Conservation (phyloP, 306 rosid species). For the Sindora glabra region DNA sequence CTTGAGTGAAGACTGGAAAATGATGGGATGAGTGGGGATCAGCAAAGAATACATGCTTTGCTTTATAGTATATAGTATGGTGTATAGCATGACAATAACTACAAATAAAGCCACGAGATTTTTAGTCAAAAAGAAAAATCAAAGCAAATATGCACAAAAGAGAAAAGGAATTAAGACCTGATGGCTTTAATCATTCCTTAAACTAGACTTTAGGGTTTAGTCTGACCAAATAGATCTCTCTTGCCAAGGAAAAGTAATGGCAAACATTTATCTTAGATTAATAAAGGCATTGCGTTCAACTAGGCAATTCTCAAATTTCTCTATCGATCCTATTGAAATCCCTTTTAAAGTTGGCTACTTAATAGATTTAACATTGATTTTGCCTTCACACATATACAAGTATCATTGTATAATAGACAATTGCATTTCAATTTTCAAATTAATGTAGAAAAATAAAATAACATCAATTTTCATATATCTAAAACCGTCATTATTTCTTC, state of each 20-base stretch:
- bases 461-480: too few species aligned
- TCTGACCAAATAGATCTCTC: constrained; percentile 22
- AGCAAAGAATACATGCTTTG: constrained; percentile 20
- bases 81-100: constrained; percentile 20
- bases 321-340: neutral
- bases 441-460: too few species aligned
- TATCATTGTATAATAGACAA: too few species aligned
- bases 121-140: constrained; percentile 48
- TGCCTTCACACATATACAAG: too few species aligned
- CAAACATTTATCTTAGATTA: neutral
- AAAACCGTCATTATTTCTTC: too few species aligned
- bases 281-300: constrained; percentile 7
- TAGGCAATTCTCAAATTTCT: neutral
- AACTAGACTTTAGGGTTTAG: constrained; percentile 24
- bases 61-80: constrained; percentile 16
- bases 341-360: too few species aligned
- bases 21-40: constrained; percentile 19
- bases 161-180: constrained; percentile 23
- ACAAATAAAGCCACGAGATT: constrained; percentile 25
- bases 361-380: too few species aligned
- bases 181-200: constrained; percentile 55
- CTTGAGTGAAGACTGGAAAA: constrained; percentile 27
- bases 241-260: constrained; percentile 9
- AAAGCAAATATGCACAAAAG: constrained; percentile 22
- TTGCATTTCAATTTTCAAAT: too few species aligned